These are phyloP conservation scores for Brassica incana DNA, from an alignment of 345 rosid genomes.

Conservation along the genomic window DNA sequence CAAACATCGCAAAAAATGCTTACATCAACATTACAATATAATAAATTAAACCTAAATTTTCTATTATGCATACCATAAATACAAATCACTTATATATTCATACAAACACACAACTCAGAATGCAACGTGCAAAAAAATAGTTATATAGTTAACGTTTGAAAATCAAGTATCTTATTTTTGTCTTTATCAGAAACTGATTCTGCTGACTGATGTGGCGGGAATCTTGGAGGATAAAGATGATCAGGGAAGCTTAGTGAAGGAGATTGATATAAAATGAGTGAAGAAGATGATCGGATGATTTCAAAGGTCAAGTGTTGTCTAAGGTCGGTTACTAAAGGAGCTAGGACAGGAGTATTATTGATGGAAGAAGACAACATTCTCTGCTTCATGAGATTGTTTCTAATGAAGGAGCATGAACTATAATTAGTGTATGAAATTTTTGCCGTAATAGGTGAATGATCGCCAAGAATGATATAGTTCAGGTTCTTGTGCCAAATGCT, in stretches of 20 bases:
- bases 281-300: conserved; percentile 51
- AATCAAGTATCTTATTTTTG: no score
- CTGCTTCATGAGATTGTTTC: conserved; percentile 85
- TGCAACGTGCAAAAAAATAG: no score
- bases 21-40: no score
- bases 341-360: conserved; percentile 87
- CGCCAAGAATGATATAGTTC: not conserved
- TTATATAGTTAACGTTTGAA: no score
- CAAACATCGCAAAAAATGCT: no score
- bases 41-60: no score
- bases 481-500: not conserved
- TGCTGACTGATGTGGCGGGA: no score
- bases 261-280: conserved; percentile 73
- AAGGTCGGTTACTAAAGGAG: conserved; percentile 80
- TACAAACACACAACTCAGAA: no score
- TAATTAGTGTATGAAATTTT: conserved; percentile 62
- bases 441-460: not conserved
- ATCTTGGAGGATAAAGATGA: no score
- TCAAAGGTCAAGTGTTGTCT: conserved; percentile 84
- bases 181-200: no score
- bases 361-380: conserved; percentile 79
- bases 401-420: conserved; percentile 83
- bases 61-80: no score
- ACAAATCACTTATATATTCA: no score
- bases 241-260: conserved; percentile 54